phyloP scores from a whole-genome alignment of 2,329 filamentous ascomycete genomes.

The Cladosporium sp. region DNA sequence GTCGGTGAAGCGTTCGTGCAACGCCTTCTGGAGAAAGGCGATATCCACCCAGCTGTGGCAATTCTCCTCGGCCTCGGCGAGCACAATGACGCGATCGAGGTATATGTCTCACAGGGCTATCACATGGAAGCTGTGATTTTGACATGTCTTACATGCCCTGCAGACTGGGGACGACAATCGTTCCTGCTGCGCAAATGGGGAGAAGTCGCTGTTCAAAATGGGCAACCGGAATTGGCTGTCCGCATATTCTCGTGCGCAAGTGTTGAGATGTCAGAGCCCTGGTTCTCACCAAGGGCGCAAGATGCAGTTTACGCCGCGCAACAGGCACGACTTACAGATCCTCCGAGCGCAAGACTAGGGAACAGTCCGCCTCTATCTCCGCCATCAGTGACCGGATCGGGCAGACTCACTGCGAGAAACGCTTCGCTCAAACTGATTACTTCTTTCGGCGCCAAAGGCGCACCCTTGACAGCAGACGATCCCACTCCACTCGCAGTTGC shows the following conservation, averaged over 20 bases:
- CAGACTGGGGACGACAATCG: slow-evolving; percentile 88
- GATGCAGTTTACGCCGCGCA: slow-evolving; percentile 60
- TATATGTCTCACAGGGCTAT: slow-evolving; percentile 87
- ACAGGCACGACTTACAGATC: slow-evolving; percentile 50
- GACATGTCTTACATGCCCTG: slow-evolving; percentile 72
- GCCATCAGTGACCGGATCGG: slow-evolving; percentile 57
- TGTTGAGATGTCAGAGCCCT: slow-evolving; percentile 79
- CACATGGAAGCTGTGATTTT: slow-evolving; percentile 93
- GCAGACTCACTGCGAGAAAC: slow-evolving; percentile 68
- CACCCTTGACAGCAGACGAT: slow-evolving; percentile 64
- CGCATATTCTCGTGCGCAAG: slow-evolving; percentile 91
- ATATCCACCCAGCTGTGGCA: slow-evolving; percentile 87
- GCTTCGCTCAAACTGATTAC: slow-evolving; percentile 90
- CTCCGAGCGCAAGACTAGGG: slow-evolving; percentile 53
- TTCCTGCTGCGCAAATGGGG: slow-evolving; percentile 93
- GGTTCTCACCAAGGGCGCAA: slow-evolving; percentile 80
- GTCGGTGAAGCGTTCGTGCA: slow-evolving; percentile 89
- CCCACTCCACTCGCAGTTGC: slow-evolving; percentile 35
- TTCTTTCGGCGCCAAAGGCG: slow-evolving; percentile 69
- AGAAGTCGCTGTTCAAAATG: slow-evolving; percentile 82
- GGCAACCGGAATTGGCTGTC: slow-evolving; percentile 86
- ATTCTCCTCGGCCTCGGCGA: slow-evolving; percentile 93
- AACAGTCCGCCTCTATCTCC: slow-evolving; percentile 73
- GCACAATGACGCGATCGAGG: slow-evolving; percentile 90
- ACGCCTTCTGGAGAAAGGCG: slow-evolving; percentile 82